Conservation (phyloP, 208 protist genomes). For the Crithidia mellificae region DNA sequence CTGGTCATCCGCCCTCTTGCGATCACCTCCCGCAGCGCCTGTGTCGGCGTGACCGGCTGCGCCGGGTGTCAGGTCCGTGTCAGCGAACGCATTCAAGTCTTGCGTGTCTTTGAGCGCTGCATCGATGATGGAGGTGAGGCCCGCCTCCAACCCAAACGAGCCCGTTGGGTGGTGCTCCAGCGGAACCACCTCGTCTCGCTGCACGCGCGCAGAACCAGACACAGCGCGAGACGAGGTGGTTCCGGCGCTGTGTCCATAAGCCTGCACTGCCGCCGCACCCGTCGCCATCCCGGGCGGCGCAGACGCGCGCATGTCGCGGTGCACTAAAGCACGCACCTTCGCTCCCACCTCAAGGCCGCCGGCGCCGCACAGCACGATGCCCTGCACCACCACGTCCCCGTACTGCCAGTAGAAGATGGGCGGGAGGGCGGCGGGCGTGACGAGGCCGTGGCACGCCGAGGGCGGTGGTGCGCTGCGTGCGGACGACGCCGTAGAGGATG, state of each 20-base stretch:
- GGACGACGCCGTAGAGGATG: neutral
- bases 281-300: neutral
- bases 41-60: too few relatives aligned
- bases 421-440: conserved; percentile 20
- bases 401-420: conserved; percentile 56
- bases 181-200: neutral
- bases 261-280: neutral
- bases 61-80: too few relatives aligned
- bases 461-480: neutral
- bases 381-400: conserved; percentile 45
- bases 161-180: neutral
- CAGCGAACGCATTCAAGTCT: conserved; percentile 3
- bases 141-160: conserved; percentile 4
- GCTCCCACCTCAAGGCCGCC: conserved; percentile 22
- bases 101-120: conserved; percentile 7
- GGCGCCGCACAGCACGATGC: conserved; percentile 33
- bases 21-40: too few relatives aligned
- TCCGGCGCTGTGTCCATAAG: neutral
- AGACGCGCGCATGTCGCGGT: neutral
- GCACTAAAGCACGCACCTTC: conserved; percentile 18
- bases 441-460: neutral
- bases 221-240: neutral
- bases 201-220: too few relatives aligned
- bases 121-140: conserved; percentile 6
- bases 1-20: too few relatives aligned